These are phyloP conservation scores for Canna indica DNA, from an alignment of 176 grass and related monocot species.

Conservation along the genomic window DNA sequence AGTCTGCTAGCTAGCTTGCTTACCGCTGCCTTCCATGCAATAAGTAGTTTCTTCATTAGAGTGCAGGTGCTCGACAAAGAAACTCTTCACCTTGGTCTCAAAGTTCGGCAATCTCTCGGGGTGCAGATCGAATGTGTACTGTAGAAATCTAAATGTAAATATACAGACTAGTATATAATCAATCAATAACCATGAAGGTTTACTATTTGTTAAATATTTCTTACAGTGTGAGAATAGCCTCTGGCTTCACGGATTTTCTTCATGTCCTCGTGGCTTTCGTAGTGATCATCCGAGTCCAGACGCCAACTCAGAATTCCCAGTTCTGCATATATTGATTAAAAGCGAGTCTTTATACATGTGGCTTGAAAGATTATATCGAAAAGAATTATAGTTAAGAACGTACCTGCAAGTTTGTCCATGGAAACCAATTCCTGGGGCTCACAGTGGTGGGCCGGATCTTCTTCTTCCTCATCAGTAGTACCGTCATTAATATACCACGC, in stretches of 20 bases:
- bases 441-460: conserved; percentile 62
- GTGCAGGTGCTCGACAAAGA: conserved; percentile 86
- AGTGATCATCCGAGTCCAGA: conserved; percentile 39
- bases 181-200: too few relatives aligned
- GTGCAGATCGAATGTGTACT: conserved; percentile 73
- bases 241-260: conserved; percentile 89
- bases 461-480: conserved; percentile 44
- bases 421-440: conserved; percentile 69
- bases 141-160: too few relatives aligned
- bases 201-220: too few relatives aligned
- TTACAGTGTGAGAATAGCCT: conserved; percentile 70
- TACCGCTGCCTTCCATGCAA: conserved; percentile 78
- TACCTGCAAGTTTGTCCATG: conserved; percentile 64
- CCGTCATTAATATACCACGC: conserved; percentile 85
- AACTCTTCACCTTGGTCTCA: conserved; percentile 55
- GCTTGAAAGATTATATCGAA: background rate
- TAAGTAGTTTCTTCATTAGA: conserved; percentile 88
- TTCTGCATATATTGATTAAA: conserved; percentile 26
- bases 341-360: too few relatives aligned
- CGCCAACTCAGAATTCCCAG: conserved; percentile 73
- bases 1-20: background rate
- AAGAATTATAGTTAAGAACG: too few relatives aligned
- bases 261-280: conserved; percentile 66
- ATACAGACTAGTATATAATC: too few relatives aligned
- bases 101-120: conserved; percentile 75